Base-by-base conservation (phyloP, 2,329 filamentous ascomycete species). In the Ilyonectria robusta region DNA sequence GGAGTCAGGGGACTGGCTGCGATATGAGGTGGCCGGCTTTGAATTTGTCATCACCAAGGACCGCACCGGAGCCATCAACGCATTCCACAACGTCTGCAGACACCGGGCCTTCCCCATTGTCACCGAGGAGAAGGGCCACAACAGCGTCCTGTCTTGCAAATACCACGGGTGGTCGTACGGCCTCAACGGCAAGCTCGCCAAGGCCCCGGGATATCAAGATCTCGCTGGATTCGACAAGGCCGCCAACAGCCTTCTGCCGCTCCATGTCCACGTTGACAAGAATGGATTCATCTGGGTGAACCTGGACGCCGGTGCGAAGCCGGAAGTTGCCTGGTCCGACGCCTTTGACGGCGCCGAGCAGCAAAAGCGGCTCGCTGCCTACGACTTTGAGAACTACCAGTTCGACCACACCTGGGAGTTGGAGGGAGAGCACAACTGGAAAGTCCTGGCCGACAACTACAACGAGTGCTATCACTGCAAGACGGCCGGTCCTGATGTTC, bases 381-480 rank as follows among this genome's bases (percentile, higher is more conserved):
- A 85, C 77, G 80, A 86, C 72, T 86, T 85, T 69, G 81, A 84
- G 0, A 80, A 89, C 57, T 91, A 89, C 75, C 74, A 78, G 17
- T 90, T 89, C 69, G 87, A 89, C 70, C 87, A 89, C 74, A 78
- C 78, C 35, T 89, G 86, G 86, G 83, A 88, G 70, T 85, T 88
- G 83, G 84, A 87, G 55, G 85, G 84, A 0, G 82, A 84, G 35
- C 88, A 85, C 75, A 89, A 89, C 80, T 90, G 88, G 88, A 90
- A 90, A 79, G 85, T 86, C 26, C 77, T 89, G 35, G 84, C 85
- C 15, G 89, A 91, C 75, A 90, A 91, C 80, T 91, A 89, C 81
- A 91, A 91, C 75, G 88, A 89, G 75, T 91, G 88, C 75, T 91
- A 91, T 72, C 88, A 91, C 80, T 90, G 88, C 80, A 84, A 85